Evolutionary conservation across 2,329 filamentous ascomycete species (phyloP).

Genomic region (Curvularia eragrostidis): DNA sequence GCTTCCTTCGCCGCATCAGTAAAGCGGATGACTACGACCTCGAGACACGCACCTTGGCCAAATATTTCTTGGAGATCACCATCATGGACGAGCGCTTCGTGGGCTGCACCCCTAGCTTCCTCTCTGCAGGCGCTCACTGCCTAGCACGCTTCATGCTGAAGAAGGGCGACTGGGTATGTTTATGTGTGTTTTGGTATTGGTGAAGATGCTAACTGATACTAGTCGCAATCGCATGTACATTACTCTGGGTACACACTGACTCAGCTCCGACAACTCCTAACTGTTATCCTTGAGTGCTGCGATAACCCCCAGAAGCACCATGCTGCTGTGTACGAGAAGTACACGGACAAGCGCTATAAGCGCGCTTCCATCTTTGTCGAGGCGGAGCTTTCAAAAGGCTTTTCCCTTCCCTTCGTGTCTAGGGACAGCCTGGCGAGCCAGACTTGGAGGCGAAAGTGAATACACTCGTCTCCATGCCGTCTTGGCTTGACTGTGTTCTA

Average conservation of each 20-base stretch:
- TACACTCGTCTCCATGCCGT: conserved; percentile 29
- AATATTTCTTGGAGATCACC: conserved; percentile 96
- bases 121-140: conserved; percentile 91
- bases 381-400: conserved; percentile 70
- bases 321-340: conserved; percentile 88
- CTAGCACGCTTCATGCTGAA: conserved; percentile 85
- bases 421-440: conserved; percentile 47
- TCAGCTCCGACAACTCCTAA: conserved; percentile 79
- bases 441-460: conserved; percentile 50
- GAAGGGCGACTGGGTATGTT: conserved; percentile 90
- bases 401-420: conserved; percentile 56
- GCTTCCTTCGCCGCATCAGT: conserved; percentile 94
- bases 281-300: conserved; percentile 86
- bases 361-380: conserved; percentile 81
- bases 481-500: conserved; percentile 34
- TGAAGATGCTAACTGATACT: conserved; percentile 45
- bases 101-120: conserved; percentile 85
- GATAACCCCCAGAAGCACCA: conserved; percentile 82
- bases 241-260: conserved; percentile 92
- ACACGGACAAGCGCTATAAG: conserved; percentile 86
- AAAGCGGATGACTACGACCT: conserved; percentile 98
- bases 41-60: conserved; percentile 92
- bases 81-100: conserved; percentile 99
- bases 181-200: background rate
- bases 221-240: conserved; percentile 84